phyloP scores from a whole-genome alignment of 2,329 filamentous ascomycete genomes.

The Fusarium sublunatum region DNA sequence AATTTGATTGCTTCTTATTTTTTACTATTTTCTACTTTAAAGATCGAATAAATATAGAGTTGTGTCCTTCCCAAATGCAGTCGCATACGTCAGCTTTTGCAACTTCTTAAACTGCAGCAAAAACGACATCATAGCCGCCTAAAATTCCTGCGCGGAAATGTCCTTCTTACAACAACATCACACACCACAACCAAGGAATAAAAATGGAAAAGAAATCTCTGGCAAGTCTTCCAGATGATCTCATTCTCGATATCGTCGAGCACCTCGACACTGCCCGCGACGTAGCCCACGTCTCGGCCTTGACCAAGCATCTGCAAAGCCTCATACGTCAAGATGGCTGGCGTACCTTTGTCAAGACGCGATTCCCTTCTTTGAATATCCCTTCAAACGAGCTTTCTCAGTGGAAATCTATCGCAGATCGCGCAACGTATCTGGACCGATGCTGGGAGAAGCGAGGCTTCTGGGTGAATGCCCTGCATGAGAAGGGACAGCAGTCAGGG shows the following conservation, averaged over 20 bases:
- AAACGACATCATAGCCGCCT: slow-evolving; percentile 10
- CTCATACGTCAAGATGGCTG: slow-evolving; percentile 59
- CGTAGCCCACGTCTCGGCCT: slow-evolving; percentile 55
- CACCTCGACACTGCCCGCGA: slow-evolving; percentile 62
- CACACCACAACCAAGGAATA: slow-evolving; percentile 11
- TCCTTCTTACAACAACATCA: slow-evolving; percentile 16
- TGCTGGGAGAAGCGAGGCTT: slow-evolving; percentile 65
- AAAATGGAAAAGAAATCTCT: slow-evolving; percentile 50
- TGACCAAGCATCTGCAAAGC: slow-evolving; percentile 54
- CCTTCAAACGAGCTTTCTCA: slow-evolving; percentile 41
- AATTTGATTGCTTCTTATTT: neutral
- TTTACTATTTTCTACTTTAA: neutral
- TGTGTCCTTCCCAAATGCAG: neutral
- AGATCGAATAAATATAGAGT: neutral
- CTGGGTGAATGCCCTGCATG: slow-evolving; percentile 47
- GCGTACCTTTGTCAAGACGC: slow-evolving; percentile 60
- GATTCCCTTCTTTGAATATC: slow-evolving; percentile 57
- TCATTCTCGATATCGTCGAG: slow-evolving; percentile 61
- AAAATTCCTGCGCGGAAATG: slow-evolving; percentile 22
- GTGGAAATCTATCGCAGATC: slow-evolving; percentile 57
- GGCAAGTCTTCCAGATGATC: slow-evolving; percentile 60
- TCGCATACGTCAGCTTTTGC: neutral
- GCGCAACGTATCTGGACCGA: slow-evolving; percentile 62
- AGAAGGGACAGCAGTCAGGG: slow-evolving; percentile 30
- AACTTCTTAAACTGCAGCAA: neutral